A percentile compares a stretch with the other conserved stretches of the same genome.
phyloP scores from a whole-genome alignment of 306 rosid species.

The Cajanus cajan region DNA sequence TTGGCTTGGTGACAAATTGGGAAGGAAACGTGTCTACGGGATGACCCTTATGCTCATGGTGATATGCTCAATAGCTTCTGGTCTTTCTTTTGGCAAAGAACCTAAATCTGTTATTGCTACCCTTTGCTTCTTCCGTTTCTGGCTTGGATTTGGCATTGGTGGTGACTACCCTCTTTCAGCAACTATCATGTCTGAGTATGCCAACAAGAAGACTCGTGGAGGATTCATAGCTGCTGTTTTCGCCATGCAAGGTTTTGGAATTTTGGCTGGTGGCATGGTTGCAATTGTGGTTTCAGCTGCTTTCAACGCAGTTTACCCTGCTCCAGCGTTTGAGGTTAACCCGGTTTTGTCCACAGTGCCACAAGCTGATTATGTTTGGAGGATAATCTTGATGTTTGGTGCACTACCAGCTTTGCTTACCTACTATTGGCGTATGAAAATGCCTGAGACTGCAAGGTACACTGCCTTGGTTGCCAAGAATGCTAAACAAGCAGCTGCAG shows the following conservation, averaged over 20 bases:
- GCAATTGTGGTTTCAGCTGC: constrained; percentile 64
- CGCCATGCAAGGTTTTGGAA: constrained; percentile 96
- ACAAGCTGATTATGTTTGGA: constrained; percentile 80
- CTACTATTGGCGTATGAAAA: constrained; percentile 78
- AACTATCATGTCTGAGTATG: constrained; percentile 92
- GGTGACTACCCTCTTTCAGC: constrained; percentile 98
- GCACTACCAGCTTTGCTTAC: constrained; percentile 79
- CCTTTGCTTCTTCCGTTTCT: constrained; percentile 80
- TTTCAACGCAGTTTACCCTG: constrained; percentile 51
- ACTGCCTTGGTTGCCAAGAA: constrained; percentile 89
- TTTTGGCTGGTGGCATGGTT: constrained; percentile 71
- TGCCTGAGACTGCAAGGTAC: constrained; percentile 95
- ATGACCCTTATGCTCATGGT: constrained; percentile 93
- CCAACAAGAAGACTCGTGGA: constrained; percentile 81
- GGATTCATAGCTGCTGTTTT: constrained; percentile 92
- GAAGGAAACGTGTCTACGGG: constrained; percentile 80
- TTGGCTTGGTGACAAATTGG: constrained; percentile 93
- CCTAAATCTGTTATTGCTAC: constrained; percentile 63
- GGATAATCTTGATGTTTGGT: constrained; percentile 77
- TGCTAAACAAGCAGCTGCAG: constrained; percentile 67
- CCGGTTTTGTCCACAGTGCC: constrained; percentile 56
- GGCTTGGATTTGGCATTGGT: constrained; percentile 93
- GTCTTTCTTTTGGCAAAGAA: constrained; percentile 64
- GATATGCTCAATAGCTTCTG: constrained; percentile 68
- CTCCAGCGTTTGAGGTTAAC: constrained; percentile 44